Percentiles rank a stretch among this genome's conserved stretches.
These are phyloP conservation scores for Wallacemonas sp. DNA, from an alignment of 208 protist genomes.

Conservation along the genomic window DNA sequence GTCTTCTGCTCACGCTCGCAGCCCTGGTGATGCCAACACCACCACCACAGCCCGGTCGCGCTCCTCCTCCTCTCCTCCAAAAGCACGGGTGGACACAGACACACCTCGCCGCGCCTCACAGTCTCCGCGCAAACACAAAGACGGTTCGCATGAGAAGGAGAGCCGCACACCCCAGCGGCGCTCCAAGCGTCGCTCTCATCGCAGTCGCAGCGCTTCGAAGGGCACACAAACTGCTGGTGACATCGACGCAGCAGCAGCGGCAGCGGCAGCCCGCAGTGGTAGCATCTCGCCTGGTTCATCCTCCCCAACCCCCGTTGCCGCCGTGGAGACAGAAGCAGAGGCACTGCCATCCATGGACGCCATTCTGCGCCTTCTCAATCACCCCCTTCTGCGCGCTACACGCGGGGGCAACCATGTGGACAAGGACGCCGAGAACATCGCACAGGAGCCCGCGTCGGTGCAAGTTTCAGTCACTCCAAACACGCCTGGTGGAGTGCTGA, in stretches of 20 bases:
- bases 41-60: background rate
- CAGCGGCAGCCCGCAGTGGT: background rate
- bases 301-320: background rate
- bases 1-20: conserved; percentile 24
- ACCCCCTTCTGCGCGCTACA: background rate
- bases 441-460: background rate
- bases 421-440: conserved; percentile 2
- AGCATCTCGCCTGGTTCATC: background rate
- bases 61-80: background rate
- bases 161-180: background rate
- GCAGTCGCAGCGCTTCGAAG: background rate
- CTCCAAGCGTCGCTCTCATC: background rate
- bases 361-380: conserved; percentile 4
- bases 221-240: background rate
- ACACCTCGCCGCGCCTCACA: too few species aligned
- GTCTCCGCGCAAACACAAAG: background rate
- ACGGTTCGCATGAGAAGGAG: too few species aligned
- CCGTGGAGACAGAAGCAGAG: background rate
- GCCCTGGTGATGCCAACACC: background rate
- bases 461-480: background rate
- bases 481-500: too few species aligned
- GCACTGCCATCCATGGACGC: conserved; percentile 1
- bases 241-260: background rate
- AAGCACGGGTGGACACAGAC: background rate
- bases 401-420: background rate